Conservation (phyloP, 2,329 filamentous ascomycete species). For the Exserohilum rostratum region DNA sequence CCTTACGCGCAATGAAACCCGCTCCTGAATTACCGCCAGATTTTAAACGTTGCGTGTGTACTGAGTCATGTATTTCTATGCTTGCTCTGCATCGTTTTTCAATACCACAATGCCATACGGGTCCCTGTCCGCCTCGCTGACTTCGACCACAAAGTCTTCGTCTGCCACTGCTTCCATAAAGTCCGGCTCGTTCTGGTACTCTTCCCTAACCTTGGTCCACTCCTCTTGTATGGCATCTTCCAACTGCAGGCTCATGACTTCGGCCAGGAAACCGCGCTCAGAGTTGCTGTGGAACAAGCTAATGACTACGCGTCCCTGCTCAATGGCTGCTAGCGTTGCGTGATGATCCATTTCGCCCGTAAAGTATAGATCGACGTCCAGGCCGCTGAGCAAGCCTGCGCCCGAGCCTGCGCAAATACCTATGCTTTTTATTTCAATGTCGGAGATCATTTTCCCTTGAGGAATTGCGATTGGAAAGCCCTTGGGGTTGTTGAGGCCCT, state of each 20-base stretch:
- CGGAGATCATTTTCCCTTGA: conserved; percentile 60
- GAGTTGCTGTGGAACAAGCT: conserved; percentile 93
- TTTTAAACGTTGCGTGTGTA: background rate
- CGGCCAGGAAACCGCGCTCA: conserved; percentile 79
- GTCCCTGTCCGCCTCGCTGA: conserved; percentile 83
- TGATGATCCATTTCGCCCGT: conserved; percentile 96
- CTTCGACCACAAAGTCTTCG: conserved; percentile 66
- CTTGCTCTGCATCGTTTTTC: conserved; percentile 28
- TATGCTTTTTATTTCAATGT: conserved; percentile 68
- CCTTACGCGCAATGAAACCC: background rate
- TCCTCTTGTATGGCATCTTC: conserved; percentile 62
- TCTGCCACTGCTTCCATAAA: conserved; percentile 59
- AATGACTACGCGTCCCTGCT: conserved; percentile 81
- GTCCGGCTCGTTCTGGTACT: conserved; percentile 49
- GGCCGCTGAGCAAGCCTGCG: conserved; percentile 72
- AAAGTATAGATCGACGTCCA: conserved; percentile 78
- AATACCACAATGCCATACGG: conserved; percentile 73
- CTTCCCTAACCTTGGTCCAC: conserved; percentile 57
- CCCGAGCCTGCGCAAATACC: conserved; percentile 92
- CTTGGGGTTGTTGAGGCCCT: conserved; percentile 69
- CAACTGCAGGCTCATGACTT: conserved; percentile 72
- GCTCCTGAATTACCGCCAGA: background rate
- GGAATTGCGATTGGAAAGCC: conserved; percentile 69
- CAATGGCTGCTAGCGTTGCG: conserved; percentile 83
- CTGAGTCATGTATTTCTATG: background rate